Percentiles rank a stretch among this genome's conserved stretches.
phyloP scores from a whole-genome alignment of 208 protist genomes.

The Acanthamoeba divionensis region DNA sequence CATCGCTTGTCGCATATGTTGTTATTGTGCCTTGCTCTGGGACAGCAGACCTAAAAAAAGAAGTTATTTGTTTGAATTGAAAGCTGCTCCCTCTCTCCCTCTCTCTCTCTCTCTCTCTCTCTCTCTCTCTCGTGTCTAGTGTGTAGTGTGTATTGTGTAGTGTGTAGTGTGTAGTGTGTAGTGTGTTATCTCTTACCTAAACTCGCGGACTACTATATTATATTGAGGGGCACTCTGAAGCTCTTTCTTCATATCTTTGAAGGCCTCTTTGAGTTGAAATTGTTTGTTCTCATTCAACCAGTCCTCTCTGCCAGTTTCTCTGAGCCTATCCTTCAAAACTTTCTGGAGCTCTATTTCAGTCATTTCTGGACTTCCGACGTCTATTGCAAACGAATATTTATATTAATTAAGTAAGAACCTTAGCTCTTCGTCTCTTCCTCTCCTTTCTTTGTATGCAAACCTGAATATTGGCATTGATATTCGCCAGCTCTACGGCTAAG shows the following conservation, averaged over 20 bases:
- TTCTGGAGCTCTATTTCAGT: neutral
- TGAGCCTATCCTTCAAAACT: neutral
- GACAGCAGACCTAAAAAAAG: neutral
- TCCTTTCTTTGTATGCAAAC: too few relatives aligned
- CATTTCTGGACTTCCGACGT: neutral
- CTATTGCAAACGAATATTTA: too few relatives aligned
- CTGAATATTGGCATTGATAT: neutral
- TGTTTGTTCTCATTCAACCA: neutral
- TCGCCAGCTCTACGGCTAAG: neutral
- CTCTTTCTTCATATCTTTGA: neutral
- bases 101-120: too few relatives aligned
- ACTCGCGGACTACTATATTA: neutral
- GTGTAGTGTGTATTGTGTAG: neutral
- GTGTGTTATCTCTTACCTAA: neutral
- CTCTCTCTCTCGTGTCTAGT: too few relatives aligned
- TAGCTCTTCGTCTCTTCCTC: too few relatives aligned
- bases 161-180: neutral
- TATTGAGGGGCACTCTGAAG: neutral
- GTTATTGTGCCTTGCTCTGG: neutral
- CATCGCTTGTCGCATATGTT: too few relatives aligned
- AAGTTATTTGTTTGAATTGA: neutral
- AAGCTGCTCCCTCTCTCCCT: too few relatives aligned
- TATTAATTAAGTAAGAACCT: too few relatives aligned
- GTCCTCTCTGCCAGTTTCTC: neutral
- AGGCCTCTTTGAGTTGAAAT: conserved; percentile 3